Base-by-base conservation (phyloP, 805 yeast genomes). In the Cyberlindnera mississippiensis region DNA sequence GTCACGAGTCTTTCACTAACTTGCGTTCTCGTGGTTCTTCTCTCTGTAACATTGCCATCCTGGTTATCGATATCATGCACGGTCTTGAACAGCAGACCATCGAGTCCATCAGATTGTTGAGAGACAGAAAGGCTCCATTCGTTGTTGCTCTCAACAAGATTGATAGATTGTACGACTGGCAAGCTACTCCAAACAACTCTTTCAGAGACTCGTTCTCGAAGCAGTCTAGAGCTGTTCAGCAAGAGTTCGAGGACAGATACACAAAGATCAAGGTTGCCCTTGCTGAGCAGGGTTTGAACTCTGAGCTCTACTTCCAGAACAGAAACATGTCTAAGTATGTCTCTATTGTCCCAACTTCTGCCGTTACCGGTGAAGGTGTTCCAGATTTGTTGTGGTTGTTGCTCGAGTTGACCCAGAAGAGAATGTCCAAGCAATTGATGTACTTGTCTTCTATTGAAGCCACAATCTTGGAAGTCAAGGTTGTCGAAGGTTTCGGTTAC, bases 301-400 rank as follows among this genome's bases (percentile, higher is more conserved):
- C 98, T 42, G 99, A 95, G 69, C 76, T 93, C 51, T 93, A 93
- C 68, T 93, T 75, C 85, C 87, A 91, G 67, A 93, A 93, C 77
- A 85, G 84, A 67, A 93, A 91, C 71, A 71, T 91, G 76, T 71
- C 97, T 42, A 88, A 89, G 64, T 88, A 82, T 60, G 99, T 93
- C 42, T 89, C 97, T 28, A 85, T 93, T 57, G 96, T 93, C 34
- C 99, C 99, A 56, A 93, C 99, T 15, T 91, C 98, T 49, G 99
- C 99, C 42, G 95, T 90, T 34, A 90, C 97, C 12, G 99, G 99
- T 66, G 99, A 93, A 71, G 99, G 99, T 85, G 95, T 93, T 56
- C 99, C 99, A 38, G 99, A 93, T 79, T 76, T 93, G 71, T 78
- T 93, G 61, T 89, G 96, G 91, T 76, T 93, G 66, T 73, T 93